These are phyloP conservation scores for Xerocomus amazonicus DNA, from an alignment of 1,284 basidiomycete genomes.

Conservation along the genomic window DNA sequence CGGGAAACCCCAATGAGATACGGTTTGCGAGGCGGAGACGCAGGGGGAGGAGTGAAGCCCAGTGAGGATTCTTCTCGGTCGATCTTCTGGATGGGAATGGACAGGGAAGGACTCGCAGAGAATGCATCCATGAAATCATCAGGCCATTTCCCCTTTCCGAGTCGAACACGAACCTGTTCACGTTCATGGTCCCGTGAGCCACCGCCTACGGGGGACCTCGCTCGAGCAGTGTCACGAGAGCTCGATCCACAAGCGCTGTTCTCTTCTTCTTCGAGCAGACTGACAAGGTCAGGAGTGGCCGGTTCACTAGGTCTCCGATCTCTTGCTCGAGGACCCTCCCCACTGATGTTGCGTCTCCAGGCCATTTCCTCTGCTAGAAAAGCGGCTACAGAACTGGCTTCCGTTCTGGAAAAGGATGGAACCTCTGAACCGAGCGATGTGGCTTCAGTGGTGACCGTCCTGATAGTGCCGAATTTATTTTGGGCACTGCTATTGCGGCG, in stretches of 20 bases:
- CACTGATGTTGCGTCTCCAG: conserved; percentile 37
- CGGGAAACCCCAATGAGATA: conserved; percentile 47
- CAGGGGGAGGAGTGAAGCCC: conserved; percentile 40
- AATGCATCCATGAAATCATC: conserved; percentile 72
- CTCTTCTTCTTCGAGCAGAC: conserved; percentile 74
- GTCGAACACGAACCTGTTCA: conserved; percentile 45
- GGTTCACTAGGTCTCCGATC: conserved; percentile 64
- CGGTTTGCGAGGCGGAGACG: conserved; percentile 55
- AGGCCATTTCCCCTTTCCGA: conserved; percentile 78
- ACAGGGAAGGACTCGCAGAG: conserved; percentile 30
- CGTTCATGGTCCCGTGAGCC: conserved; percentile 24
- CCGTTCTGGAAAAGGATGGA: conserved; percentile 59
- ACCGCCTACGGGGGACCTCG: conserved; percentile 20
- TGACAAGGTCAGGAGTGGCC: conserved; percentile 54
- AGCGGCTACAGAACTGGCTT: conserved; percentile 51
- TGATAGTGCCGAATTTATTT: conserved; percentile 72
- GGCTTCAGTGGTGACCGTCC: conserved; percentile 72
- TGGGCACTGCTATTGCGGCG: conserved; percentile 41
- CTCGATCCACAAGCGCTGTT: conserved; percentile 44
- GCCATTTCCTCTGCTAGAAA: conserved; percentile 43
- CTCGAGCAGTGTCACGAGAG: conserved; percentile 28
- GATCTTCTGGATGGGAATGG: conserved; percentile 32
- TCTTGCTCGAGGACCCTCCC: conserved; percentile 36
- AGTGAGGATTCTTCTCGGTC: conserved; percentile 28
- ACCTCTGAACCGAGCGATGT: conserved; percentile 58